Evolutionary conservation across 345 rosid species (phyloP), one percentile per base, ranked within the genome.

Genomic region (Brassica nigra): DNA sequence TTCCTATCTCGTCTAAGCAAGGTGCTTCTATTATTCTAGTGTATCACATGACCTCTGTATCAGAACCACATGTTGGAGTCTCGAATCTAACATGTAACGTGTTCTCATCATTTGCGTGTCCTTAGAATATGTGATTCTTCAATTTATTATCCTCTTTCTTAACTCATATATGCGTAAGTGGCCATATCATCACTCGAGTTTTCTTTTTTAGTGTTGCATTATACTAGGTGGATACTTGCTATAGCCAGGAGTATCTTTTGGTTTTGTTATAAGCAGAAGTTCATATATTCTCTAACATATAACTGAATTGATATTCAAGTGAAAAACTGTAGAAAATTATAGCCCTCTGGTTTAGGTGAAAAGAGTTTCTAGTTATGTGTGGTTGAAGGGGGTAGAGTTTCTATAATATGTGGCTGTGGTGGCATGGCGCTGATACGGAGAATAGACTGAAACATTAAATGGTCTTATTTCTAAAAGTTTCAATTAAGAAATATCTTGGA

Each of bases 121-220:
- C 33, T 30, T 30, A 3, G 33, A 30, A 4, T 30, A 30, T 30
- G 33, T 30, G 33, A 30, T 93, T 89, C 89, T 93, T 91, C 52
- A 97, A 93, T 57, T 81, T 23, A 23, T 23, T 95, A 74, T 90
- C 99, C 49, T 89, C 97, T 3, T 95, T 93, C 84, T 85, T 95
- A 57, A 95, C 96, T 30, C 99, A 98, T 78, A 95, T 95, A 98
- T 93, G 98, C 98, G 99, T 95, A 88, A 87, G 99, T 88, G 16
- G 36, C 47, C 66, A 10, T 68, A 23, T 23, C 74, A 61, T 62
- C 70, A 52, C 74, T 55, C 23, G 4, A 11, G 73, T 72, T 3
- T 78, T 72, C 11, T 29, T 15, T 37, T 36, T 15, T 64, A 12
- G 18, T 64, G 54, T 30, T 49, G 28, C 65, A 33, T 78, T 64